Evolutionary conservation across 2,329 filamentous ascomycete genomes (phyloP).

Genomic region (Lachnellula occidentalis): DNA sequence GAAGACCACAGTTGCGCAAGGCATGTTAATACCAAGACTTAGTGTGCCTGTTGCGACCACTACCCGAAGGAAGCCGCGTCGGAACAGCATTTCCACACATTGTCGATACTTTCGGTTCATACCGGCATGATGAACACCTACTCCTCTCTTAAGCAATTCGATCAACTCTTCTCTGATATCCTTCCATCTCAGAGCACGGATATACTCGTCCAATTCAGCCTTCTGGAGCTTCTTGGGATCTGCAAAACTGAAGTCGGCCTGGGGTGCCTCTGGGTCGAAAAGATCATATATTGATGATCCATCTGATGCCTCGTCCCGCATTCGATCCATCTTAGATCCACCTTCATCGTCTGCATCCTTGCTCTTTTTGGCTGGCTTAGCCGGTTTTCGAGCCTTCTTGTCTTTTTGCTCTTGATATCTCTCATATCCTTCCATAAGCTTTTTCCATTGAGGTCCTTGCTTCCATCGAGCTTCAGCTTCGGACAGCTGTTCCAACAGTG

Average conservation of each 20-base stretch:
- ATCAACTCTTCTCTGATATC: constrained; percentile 49
- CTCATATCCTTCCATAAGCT: constrained; percentile 52
- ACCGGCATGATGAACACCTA: constrained; percentile 74
- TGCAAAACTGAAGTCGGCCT: constrained; percentile 61
- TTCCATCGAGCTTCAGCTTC: constrained; percentile 53
- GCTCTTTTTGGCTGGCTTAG: constrained; percentile 36
- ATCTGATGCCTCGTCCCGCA: constrained; percentile 49
- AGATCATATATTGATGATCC: constrained; percentile 54
- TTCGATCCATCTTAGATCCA: constrained; percentile 50
- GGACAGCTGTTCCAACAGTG: constrained; percentile 48
- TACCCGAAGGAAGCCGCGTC: constrained; percentile 63
- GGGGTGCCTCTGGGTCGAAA: constrained; percentile 62
- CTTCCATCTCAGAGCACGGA: constrained; percentile 46
- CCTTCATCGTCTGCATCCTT: constrained; percentile 43
- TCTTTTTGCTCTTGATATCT: constrained; percentile 45
- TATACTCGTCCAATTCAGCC: constrained; percentile 52
- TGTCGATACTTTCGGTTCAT: constrained; percentile 75
- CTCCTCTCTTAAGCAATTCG: constrained; percentile 56
- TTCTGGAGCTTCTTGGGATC: constrained; percentile 52
- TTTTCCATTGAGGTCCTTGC: constrained; percentile 53
- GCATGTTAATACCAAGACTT: constrained; percentile 77
- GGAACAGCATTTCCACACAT: constrained; percentile 67
- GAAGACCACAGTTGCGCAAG: constrained; percentile 77
- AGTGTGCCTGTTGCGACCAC: constrained; percentile 73
- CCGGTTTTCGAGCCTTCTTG: constrained; percentile 40